Percentiles rank a stretch among this genome's conserved stretches.
These are phyloP conservation scores for Sabuloglossum arenarium DNA, from an alignment of 495 filamentous ascomycete genomes.

Conservation along the genomic window DNA sequence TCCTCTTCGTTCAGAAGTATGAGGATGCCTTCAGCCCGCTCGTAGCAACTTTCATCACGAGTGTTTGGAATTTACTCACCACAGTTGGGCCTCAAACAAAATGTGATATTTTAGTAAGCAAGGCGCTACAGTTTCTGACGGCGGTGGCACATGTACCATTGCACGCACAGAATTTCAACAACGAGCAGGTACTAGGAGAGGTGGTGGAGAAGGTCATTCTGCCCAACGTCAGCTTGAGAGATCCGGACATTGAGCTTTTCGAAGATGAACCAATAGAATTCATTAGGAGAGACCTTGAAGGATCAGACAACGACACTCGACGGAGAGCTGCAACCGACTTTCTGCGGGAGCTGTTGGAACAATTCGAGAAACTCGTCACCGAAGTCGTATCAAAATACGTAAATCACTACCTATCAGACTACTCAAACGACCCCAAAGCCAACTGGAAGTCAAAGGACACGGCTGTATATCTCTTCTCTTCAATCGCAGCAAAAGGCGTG, in stretches of 20 bases:
- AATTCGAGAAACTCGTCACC: constrained; percentile 70
- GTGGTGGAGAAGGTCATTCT: constrained; percentile 89
- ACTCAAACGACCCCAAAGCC: constrained; percentile 39
- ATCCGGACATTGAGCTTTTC: constrained; percentile 85
- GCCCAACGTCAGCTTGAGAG: constrained; percentile 74
- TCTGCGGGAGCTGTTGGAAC: constrained; percentile 62
- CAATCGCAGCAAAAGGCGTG: constrained; percentile 78
- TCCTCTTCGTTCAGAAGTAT: constrained; percentile 79
- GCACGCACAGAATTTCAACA: constrained; percentile 73
- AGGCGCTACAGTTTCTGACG: constrained; percentile 81
- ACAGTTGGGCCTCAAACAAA: constrained; percentile 70
- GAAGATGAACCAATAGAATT: constrained; percentile 99
- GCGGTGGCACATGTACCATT: constrained; percentile 54
- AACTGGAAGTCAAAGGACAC: constrained; percentile 98
- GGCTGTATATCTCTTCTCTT: constrained; percentile 82
- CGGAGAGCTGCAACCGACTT: constrained; percentile 88
- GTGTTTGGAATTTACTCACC: constrained; percentile 78
- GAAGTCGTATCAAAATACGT: constrained; percentile 63
- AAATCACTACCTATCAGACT: constrained; percentile 49
- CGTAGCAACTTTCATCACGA: constrained; percentile 62
- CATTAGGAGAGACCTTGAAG: constrained; percentile 86
- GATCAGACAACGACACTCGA: constrained; percentile 84
- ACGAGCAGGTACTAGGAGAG: constrained; percentile 47
- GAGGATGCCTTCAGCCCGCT: constrained; percentile 73
- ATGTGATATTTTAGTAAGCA: constrained; percentile 89